phyloP scores from a whole-genome alignment of 75 land plant genomes.

The Isoetes taiwanensis region DNA sequence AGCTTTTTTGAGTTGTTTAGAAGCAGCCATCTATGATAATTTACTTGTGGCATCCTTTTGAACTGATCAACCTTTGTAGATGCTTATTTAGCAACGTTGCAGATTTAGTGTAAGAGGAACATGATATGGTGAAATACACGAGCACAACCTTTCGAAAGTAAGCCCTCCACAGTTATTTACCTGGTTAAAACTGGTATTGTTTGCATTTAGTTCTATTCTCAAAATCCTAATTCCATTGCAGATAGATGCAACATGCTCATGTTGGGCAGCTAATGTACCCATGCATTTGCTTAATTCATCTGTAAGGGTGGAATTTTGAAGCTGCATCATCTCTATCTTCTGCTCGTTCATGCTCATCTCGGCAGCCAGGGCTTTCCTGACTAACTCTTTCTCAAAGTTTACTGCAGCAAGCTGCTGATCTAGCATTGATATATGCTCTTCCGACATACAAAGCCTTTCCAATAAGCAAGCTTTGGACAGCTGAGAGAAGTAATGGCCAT shows the following conservation, averaged over 20 bases:
- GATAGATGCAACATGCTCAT: conserved; percentile 11
- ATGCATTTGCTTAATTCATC: conserved; percentile 7
- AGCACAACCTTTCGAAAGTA: too few relatives aligned
- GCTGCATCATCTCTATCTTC: conserved; percentile 3
- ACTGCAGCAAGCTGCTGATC: conserved; percentile 5
- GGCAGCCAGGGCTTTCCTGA: neutral
- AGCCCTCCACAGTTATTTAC: too few relatives aligned
- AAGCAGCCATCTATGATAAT: too few relatives aligned
- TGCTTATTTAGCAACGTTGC: too few relatives aligned
- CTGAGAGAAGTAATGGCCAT: too few relatives aligned
- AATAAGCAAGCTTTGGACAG: neutral
- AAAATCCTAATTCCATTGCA: conserved; percentile 16
- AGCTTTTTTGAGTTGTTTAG: too few relatives aligned
- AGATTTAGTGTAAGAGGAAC: too few relatives aligned
- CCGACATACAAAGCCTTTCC: conserved; percentile 9
- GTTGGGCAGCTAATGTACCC: conserved; percentile 12
- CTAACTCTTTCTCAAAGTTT: conserved; percentile 11
- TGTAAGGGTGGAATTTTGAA: conserved; percentile 4
- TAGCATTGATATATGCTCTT: conserved; percentile 8
- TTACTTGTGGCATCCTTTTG: too few relatives aligned
- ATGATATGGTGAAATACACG: too few relatives aligned
- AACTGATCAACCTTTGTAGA: too few relatives aligned
- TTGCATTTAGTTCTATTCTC: conserved; percentile 11
- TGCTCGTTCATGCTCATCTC: conserved; percentile 9
- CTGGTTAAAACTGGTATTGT: too few relatives aligned